Conservation (phyloP, 2,329 filamentous ascomycete species). For the Exophiala sideris region DNA sequence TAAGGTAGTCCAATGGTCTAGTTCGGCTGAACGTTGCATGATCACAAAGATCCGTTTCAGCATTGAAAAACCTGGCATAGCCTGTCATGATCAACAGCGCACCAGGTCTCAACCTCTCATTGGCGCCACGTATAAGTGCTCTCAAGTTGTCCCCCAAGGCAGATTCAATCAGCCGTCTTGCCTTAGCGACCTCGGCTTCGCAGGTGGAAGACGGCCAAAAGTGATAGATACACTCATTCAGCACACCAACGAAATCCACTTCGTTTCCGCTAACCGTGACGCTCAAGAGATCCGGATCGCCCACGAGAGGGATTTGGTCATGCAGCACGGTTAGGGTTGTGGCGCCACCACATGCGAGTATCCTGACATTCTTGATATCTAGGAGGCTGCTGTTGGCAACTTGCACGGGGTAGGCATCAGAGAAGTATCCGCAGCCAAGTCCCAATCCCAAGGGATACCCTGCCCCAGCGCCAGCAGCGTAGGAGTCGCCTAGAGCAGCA, state of each 20-base stretch:
- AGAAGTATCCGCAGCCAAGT: slow-evolving; percentile 27
- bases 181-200: slow-evolving; percentile 20
- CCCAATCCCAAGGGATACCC: slow-evolving; percentile 15
- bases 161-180: slow-evolving; percentile 24
- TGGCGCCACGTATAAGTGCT: slow-evolving; percentile 18
- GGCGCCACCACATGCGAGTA: slow-evolving; percentile 29
- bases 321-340: slow-evolving; percentile 23
- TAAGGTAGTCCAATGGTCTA: slow-evolving; percentile 24
- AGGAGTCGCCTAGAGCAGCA: slow-evolving; percentile 31
- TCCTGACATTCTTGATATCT: slow-evolving; percentile 22
- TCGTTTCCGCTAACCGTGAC: slow-evolving; percentile 32
- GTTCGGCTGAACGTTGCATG: slow-evolving; percentile 29
- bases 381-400: slow-evolving; percentile 21
- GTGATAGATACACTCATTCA: slow-evolving; percentile 32
- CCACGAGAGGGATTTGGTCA: slow-evolving; percentile 21
- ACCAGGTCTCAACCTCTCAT: slow-evolving; percentile 6
- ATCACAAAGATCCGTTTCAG: slow-evolving; percentile 24
- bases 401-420: slow-evolving; percentile 30
- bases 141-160: slow-evolving; percentile 24
- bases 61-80: slow-evolving; percentile 29
- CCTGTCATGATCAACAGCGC: slow-evolving; percentile 27
- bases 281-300: slow-evolving; percentile 26
- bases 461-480: slow-evolving; percentile 30
- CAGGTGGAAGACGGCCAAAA: slow-evolving; percentile 25
- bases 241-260: slow-evolving; percentile 29